These are phyloP conservation scores for Phytopythium litorale DNA, from an alignment of 352 stramenopile species.

Conservation along the genomic window DNA sequence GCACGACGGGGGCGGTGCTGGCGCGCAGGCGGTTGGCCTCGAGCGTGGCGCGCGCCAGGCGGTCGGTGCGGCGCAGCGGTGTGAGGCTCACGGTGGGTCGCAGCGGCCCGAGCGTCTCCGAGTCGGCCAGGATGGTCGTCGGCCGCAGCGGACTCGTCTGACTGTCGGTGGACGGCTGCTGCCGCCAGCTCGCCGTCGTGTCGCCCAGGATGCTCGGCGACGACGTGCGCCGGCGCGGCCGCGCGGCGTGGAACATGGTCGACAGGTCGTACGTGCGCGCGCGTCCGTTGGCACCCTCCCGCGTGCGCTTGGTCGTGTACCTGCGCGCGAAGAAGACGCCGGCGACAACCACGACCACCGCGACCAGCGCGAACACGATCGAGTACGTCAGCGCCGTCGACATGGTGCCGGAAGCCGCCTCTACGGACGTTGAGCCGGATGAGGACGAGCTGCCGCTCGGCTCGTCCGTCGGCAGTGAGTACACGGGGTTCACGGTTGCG, in stretches of 20 bases:
- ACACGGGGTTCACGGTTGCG: conserved; percentile 10
- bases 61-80: conserved; percentile 13
- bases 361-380: conserved; percentile 18
- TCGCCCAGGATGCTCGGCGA: conserved; percentile 21
- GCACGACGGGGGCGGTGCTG: conserved; percentile 24
- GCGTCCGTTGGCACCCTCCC: background rate
- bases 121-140: conserved; percentile 36
- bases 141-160: conserved; percentile 18
- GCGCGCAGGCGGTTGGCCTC: conserved; percentile 18
- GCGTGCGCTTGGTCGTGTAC: background rate
- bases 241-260: conserved; percentile 1
- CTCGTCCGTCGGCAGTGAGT: conserved; percentile 15
- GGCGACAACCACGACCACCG: conserved; percentile 15
- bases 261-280: conserved; percentile 8
- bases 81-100: conserved; percentile 2
- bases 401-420: conserved; percentile 14
- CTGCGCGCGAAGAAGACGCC: conserved; percentile 19
- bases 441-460: conserved; percentile 14
- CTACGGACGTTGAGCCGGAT: conserved; percentile 10
- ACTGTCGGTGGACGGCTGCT: conserved; percentile 17
- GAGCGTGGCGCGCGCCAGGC: conserved; percentile 8
- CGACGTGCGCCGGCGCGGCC: background rate
- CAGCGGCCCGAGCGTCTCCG: conserved; percentile 19
- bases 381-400: conserved; percentile 16
- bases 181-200: conserved; percentile 21